Evolutionary conservation across 371 early-diverging fungal species (phyloP), one percentile per base, ranked within the genome.

Genomic region (Dinochytrium kinnereticum): DNA sequence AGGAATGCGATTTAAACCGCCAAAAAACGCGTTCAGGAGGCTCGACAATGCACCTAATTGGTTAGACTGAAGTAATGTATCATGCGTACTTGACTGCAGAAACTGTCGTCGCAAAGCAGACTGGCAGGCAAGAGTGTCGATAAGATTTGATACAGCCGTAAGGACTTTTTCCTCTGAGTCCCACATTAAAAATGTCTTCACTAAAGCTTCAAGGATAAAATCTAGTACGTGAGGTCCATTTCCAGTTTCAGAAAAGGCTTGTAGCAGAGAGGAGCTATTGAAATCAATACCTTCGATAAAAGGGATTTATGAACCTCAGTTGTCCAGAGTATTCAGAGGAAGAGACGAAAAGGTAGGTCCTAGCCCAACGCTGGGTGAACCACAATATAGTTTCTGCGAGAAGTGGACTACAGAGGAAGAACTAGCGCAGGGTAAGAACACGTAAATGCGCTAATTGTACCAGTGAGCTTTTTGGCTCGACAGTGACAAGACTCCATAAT

Each of bases 311-410:
- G 44, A 33, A 89, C 89, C 89, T 88, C 51, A 89, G 83, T 68
- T 7, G 17, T 55, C 78, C 77, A 3, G 84, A 77, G 73, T 91
- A 91, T 39, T 91, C 88, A 17, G 86, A 84, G 36, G 87, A 86
- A 64, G 88, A 83, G 24, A 90, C 39, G 44, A 92, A 85, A 10
- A 94, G 74, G 75, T 91, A 94, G 0, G 92, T 89, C 61, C 87
- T 84, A 51, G 85, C 82, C 92, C 94, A 94, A 28, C 94, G 83
- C 68, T 91, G 91, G 59, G 90, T 79, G 76, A 89, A 94, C 91
- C 92, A 91, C 53, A 92, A 80, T 33, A 92, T 74, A 0, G 92
- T 91, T 68, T 92, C 90, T 0, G 90, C 85, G 2, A 92, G 86
- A 64, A 89, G 84, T 1, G 94, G 94, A 76, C 92, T 92, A 77